Base-by-base conservation (phyloP, 139 green algal species). In the Desmodesmus armatus region DNA sequence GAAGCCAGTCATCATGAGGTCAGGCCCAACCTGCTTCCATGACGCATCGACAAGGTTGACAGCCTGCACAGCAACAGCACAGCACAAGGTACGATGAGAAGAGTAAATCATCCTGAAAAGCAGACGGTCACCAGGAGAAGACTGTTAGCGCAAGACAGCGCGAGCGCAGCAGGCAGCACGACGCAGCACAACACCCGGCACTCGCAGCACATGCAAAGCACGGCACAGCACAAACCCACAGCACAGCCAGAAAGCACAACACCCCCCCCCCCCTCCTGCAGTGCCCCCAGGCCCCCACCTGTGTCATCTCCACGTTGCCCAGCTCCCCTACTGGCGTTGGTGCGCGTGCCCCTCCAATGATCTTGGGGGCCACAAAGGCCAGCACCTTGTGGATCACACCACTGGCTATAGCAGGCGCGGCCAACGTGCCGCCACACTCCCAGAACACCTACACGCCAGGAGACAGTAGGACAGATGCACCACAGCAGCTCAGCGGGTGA, bases 261-360 rank as follows among this genome's bases (percentile, higher is more conserved):
- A n/a, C n/a, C n/a, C n/a, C n/a, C n/a, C n/a, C n/a, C n/a, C n/a
- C n/a, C n/a, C n/a, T n/a, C n/a, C n/a, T n/a, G n/a, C n/a, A n/a
- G n/a, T n/a, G n/a, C n/a, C n/a, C n/a, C n/a, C n/a, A n/a, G n/a
- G n/a, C n/a, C n/a, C n/a, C n/a, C 47, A 55, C 47, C 47, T 75
- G 67, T 1, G 96, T 99, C 97, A 99, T 99, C 88, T 98, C 93
- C 41, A 99, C 95, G 85, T 98, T 97, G 3, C 97, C 97, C 5
- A 99, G 92, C 77, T 99, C 98, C 1, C 97, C 97, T 23, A 99
- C 93, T 15, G 97, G 97, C 1, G 95, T 98, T 74, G 97, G 97
- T 15, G 97, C 96, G 7, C 88, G 87, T 40, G 83, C 85, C 29
- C 94, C 95, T 23, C 87, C 93, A 43, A 97, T 93, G 77, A 99